Percentiles rank a stretch among this genome's conserved stretches.
phyloP scores from a whole-genome alignment of 306 rosid species.

The Prunus mira region DNA sequence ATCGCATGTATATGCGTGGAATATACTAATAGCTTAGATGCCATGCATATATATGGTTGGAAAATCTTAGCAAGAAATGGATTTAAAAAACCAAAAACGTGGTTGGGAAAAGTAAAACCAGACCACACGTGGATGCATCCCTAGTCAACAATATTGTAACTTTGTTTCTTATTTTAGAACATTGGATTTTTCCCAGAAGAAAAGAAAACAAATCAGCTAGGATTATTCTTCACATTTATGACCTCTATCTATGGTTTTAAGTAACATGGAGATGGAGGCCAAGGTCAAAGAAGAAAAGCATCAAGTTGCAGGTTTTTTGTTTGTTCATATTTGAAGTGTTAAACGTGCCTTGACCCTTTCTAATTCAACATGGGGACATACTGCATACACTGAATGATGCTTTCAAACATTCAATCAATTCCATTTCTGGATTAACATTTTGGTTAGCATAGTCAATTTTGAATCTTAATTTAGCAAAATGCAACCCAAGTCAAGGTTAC shows the following conservation, averaged over 20 bases:
- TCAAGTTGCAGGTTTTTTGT: background rate
- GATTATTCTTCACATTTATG: background rate
- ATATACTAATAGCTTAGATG: no score
- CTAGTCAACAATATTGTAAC: background rate
- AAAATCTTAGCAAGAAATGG: background rate
- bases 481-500: no score
- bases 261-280: background rate
- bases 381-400: background rate
- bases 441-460: background rate
- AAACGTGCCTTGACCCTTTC: background rate
- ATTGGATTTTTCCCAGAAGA: background rate
- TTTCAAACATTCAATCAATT: background rate
- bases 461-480: background rate
- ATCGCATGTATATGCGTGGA: background rate
- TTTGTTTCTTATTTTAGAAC: background rate
- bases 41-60: background rate
- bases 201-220: background rate
- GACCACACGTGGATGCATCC: no score
- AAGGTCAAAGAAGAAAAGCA: background rate
- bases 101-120: no score
- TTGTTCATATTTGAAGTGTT: background rate
- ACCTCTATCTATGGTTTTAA: background rate
- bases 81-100: background rate
- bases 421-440: background rate
- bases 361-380: background rate